Percentiles rank a stretch among this genome's conserved stretches.
These are phyloP conservation scores for Penicillium glabrum DNA, from an alignment of 2,329 filamentous ascomycete species.

Conservation along the genomic window DNA sequence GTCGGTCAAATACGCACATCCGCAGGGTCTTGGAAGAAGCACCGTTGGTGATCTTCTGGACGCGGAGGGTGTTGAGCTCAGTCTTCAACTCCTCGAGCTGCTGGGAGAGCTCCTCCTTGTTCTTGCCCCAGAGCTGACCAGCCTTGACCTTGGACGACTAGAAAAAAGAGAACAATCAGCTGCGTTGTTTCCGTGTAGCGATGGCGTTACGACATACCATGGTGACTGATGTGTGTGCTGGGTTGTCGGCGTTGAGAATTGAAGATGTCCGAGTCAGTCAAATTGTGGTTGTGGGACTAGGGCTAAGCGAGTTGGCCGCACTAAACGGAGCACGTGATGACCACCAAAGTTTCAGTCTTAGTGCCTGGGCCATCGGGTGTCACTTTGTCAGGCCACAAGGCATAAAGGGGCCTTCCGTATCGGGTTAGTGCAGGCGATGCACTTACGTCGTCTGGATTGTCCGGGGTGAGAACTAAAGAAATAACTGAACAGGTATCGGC, in stretches of 20 bases:
- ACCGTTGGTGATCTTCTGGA: conserved; percentile 94
- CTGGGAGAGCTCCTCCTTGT: conserved; percentile 96
- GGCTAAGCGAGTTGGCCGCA: conserved; percentile 40
- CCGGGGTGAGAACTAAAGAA: conserved; percentile 6
- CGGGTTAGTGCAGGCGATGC: conserved; percentile 13
- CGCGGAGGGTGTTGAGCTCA: conserved; percentile 93
- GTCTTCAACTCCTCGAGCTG: conserved; percentile 93
- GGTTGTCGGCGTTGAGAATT: conserved; percentile 47
- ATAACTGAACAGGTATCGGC: not conserved
- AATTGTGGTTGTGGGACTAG: conserved; percentile 49
- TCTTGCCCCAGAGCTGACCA: conserved; percentile 96
- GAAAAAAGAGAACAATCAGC: conserved; percentile 26
- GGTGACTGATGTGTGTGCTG: conserved; percentile 46
- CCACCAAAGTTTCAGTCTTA: not conserved
- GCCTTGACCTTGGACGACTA: conserved; percentile 84
- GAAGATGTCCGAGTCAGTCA: conserved; percentile 39
- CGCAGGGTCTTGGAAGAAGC: conserved; percentile 94
- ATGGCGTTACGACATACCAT: conserved; percentile 40
- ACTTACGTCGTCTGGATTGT: conserved; percentile 17
- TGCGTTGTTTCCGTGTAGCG: conserved; percentile 5
- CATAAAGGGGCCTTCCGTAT: conserved; percentile 6
- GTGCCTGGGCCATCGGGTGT: conserved; percentile 8
- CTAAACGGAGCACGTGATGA: conserved; percentile 33
- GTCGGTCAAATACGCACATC: conserved; percentile 67
- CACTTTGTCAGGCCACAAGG: not conserved